phyloP scores from a whole-genome alignment of 805 yeast genomes.

The Myxozyma geophila region DNA sequence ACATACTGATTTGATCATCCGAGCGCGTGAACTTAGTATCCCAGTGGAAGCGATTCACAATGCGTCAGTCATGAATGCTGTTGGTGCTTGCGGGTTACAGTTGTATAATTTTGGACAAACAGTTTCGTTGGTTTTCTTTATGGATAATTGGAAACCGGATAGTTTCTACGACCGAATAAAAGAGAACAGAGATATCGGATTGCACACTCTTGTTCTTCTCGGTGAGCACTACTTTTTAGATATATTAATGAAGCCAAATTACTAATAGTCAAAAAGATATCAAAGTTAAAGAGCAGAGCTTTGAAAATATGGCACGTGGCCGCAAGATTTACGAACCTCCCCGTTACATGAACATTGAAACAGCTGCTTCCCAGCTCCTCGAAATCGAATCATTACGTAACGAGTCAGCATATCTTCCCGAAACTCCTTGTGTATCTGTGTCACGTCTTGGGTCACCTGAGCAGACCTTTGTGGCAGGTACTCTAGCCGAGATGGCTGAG shows the following conservation, averaged over 20 bases:
- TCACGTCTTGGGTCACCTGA: conserved; percentile 87
- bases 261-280: conserved; percentile 52
- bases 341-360: conserved; percentile 88
- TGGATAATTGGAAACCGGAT: conserved; percentile 95
- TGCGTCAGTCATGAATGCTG: conserved; percentile 98
- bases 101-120: conserved; percentile 95
- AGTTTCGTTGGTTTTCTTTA: conserved; percentile 93
- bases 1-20: conserved; percentile 87
- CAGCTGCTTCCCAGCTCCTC: conserved; percentile 84
- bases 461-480: conserved; percentile 83
- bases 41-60: conserved; percentile 84
- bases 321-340: conserved; percentile 94
- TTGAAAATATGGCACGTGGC: conserved; percentile 92
- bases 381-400: conserved; percentile 82
- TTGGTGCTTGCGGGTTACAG: conserved; percentile 97
- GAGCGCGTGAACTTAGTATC: conserved; percentile 86
- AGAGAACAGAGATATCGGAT: conserved; percentile 88
- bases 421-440: conserved; percentile 92
- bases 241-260: neutral
- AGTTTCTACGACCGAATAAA: conserved; percentile 85
- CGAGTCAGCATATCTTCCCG: conserved; percentile 77
- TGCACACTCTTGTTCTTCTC: conserved; percentile 84
- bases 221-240: conserved; percentile 45
- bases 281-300: conserved; percentile 94
- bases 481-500: conserved; percentile 72